Base-by-base conservation (phyloP, 2,329 filamentous ascomycete species). In the Botrytis medusae region DNA sequence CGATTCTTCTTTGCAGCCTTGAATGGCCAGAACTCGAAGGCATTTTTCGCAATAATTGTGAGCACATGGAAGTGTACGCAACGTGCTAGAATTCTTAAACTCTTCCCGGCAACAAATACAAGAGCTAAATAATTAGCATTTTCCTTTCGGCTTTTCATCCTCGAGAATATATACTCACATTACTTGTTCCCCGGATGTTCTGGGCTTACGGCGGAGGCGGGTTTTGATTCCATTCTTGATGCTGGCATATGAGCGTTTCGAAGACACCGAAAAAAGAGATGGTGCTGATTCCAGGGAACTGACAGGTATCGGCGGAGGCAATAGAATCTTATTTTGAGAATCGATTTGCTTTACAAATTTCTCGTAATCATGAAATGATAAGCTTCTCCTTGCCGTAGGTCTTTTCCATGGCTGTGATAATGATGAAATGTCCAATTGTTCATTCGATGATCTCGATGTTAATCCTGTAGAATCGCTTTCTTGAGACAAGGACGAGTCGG, bases 41-140 rank as follows among this genome's bases (percentile, higher is more conserved):
- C 89, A 91, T 67, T 82, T 80, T 54, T 84, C 80, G 81, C 89
- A 91, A 77, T 89, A 89, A 37, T 83, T 86, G 77, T 91, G 89
- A 29, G 86, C 85, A 75, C 89, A 91, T 4, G 86, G 84, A 7
- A 90, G 82, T 65, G 82, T 86, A 74, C 87, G 85, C 42, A 89
- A 79, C 7, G 81, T 77, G 46, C 81, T 80, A 48, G 82, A 82
- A 67, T 81, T 82, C 75, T 83, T 82, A 75, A 88, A 85, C 67
- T 88, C 85, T 67, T 87, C 85, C 74, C 85, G 86, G 77, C 89
- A 91, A 76, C 85, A 87, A 64, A 86, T 84, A 76, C 89, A 91
- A 29, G 85, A 86, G 74, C 88, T 90, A 77, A 10, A 29, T 25
- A 46, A 16, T 63, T 18, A 71, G 79, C 57, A 78, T 77, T 54